phyloP scores from a whole-genome alignment of 192 early-diverging fungal genomes.

The Podila horticola region DNA sequence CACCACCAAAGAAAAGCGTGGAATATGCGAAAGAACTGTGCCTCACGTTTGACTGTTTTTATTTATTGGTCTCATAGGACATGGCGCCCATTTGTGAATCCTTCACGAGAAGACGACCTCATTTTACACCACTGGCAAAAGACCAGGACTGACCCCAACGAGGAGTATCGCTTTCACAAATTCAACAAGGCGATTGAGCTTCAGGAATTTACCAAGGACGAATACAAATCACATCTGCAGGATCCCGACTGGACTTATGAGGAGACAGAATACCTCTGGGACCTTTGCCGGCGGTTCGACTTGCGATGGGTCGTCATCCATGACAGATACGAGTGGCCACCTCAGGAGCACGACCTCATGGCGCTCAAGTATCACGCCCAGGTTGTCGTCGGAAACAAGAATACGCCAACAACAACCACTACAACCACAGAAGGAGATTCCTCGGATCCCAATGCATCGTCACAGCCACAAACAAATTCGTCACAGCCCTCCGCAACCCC shows the following conservation, averaged over 20 bases:
- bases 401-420: neutral
- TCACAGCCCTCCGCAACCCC: neutral
- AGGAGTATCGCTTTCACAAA: constrained; percentile 80
- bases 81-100: constrained; percentile 76
- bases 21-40: neutral
- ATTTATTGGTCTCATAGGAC: constrained; percentile 56
- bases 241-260: constrained; percentile 82
- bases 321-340: constrained; percentile 81
- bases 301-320: constrained; percentile 86
- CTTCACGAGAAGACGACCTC: constrained; percentile 79
- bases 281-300: constrained; percentile 79
- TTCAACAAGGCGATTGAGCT: constrained; percentile 81
- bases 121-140: constrained; percentile 84
- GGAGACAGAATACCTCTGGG: constrained; percentile 88
- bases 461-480: neutral
- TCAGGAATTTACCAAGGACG: constrained; percentile 80
- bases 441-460: neutral
- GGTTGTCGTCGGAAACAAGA: neutral
- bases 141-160: constrained; percentile 64
- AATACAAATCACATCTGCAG: constrained; percentile 81
- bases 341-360: constrained; percentile 42
- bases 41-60: neutral
- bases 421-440: neutral
- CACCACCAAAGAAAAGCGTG: neutral
- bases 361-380: constrained; percentile 12